A percentile compares a stretch with the other conserved stretches of the same genome.
Conservation (phyloP, 2,329 filamentous ascomycete species). For the Arthroderma sp. region DNA sequence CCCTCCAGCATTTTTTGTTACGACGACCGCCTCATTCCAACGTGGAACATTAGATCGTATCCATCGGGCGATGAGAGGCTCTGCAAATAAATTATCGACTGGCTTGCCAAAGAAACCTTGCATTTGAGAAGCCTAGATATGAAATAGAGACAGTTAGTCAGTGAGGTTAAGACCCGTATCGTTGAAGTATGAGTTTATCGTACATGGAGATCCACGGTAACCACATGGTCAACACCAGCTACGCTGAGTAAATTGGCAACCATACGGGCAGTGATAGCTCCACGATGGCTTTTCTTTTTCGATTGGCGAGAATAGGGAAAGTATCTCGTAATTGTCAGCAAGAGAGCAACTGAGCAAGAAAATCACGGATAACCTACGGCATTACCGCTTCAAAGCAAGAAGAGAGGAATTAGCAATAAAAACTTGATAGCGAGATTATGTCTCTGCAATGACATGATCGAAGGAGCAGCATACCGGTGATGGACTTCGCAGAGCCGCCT, state of each 20-base stretch:
- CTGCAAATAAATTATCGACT: constrained; percentile 92
- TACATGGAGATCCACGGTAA: constrained; percentile 87
- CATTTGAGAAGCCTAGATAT: constrained; percentile 68
- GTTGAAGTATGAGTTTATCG: constrained; percentile 16
- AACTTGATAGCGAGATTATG: constrained; percentile 10
- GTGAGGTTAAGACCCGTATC: too few relatives aligned
- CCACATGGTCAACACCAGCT: constrained; percentile 91
- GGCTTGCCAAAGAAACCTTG: constrained; percentile 98
- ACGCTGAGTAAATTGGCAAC: constrained; percentile 87
- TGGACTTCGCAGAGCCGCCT: constrained; percentile 88
- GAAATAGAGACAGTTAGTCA: background rate
- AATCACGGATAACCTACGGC: constrained; percentile 27
- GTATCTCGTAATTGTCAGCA: constrained; percentile 44
- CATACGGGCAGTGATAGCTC: constrained; percentile 94
- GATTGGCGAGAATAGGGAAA: constrained; percentile 99
- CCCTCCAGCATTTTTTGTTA: constrained; percentile 95
- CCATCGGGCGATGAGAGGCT: constrained; percentile 91
- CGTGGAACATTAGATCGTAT: constrained; percentile 75
- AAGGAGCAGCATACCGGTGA: constrained; percentile 59
- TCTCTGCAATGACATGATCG: constrained; percentile 5
- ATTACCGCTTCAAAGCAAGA: constrained; percentile 26
- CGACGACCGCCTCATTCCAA: constrained; percentile 83
- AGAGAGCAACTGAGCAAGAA: constrained; percentile 7
- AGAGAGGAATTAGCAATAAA: background rate
- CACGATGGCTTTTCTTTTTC: constrained; percentile 96